Percentiles rank a stretch among this genome's conserved stretches.
phyloP scores from a whole-genome alignment of 192 early-diverging fungal species.

The Backusella tarrabulga region DNA sequence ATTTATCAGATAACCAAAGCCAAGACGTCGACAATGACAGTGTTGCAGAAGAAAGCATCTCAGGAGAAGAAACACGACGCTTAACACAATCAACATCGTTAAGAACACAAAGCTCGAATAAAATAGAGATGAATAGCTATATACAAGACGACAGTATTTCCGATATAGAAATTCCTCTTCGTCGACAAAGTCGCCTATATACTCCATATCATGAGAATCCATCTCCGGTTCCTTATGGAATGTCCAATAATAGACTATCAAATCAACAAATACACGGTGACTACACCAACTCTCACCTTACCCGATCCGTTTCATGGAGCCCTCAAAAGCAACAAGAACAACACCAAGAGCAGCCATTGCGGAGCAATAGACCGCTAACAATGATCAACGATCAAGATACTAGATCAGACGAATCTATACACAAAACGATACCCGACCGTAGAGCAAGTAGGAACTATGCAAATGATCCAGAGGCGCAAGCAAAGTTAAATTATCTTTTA shows the following conservation, averaged over 20 bases:
- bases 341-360: neutral
- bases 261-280: neutral
- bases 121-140: neutral
- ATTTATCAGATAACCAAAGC: neutral
- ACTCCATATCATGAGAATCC: neutral
- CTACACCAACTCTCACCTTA: neutral
- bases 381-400: neutral
- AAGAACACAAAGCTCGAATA: neutral
- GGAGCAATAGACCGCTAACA: neutral
- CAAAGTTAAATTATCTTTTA: neutral
- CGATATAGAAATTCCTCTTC: conserved; percentile 5
- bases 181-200: conserved; percentile 9
- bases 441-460: conserved; percentile 18
- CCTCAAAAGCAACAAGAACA: neutral
- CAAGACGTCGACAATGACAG: neutral
- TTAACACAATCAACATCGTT: neutral
- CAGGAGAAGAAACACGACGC: neutral
- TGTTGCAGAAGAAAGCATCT: neutral
- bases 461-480: conserved; percentile 8
- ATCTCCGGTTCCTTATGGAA: neutral
- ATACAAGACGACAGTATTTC: neutral
- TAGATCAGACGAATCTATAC: neutral
- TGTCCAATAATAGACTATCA: neutral
- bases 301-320: neutral
- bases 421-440: neutral